These are phyloP conservation scores for Diddensiella transvaalensis DNA, from an alignment of 805 yeast genomes.

Conservation along the genomic window DNA sequence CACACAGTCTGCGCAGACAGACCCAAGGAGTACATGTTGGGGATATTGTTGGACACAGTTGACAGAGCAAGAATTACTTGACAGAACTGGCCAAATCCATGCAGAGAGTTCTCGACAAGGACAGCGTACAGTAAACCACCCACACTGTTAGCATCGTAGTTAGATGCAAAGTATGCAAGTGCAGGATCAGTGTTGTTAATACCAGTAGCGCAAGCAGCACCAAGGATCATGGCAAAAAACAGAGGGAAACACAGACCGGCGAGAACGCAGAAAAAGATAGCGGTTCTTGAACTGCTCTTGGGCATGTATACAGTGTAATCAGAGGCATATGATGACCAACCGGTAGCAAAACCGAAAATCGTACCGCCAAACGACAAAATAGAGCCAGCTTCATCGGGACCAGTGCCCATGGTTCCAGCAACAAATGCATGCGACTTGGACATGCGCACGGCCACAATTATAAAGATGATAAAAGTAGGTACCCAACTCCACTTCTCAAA, in stretches of 20 bases:
- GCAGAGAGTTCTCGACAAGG: slow-evolving; percentile 73
- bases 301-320: slow-evolving; percentile 91
- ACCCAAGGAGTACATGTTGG: slow-evolving; percentile 89
- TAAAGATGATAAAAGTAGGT: slow-evolving; percentile 68
- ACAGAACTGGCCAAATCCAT: slow-evolving; percentile 87
- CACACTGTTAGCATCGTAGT: slow-evolving; percentile 51
- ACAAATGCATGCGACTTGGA: slow-evolving; percentile 62
- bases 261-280: slow-evolving; percentile 61
- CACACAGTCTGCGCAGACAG: slow-evolving; percentile 82
- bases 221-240: slow-evolving; percentile 69
- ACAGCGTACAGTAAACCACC: slow-evolving; percentile 85
- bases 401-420: slow-evolving; percentile 51
- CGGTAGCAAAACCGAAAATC: slow-evolving; percentile 83
- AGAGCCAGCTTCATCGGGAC: slow-evolving; percentile 66
- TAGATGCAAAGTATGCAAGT: slow-evolving; percentile 40
- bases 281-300: slow-evolving; percentile 52
- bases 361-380: slow-evolving; percentile 82
- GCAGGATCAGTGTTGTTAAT: slow-evolving; percentile 34
- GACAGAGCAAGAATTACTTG: slow-evolving; percentile 81
- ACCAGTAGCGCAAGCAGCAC: slow-evolving; percentile 83
- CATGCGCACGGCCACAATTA: slow-evolving; percentile 76
- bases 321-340: slow-evolving; percentile 91
- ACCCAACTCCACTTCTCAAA: slow-evolving; percentile 89
- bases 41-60: slow-evolving; percentile 86
- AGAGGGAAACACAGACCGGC: slow-evolving; percentile 66